Percentiles rank a stretch among this genome's conserved stretches.
Evolutionary conservation across 345 rosid species (phyloP).

Genomic region (Crucihimalaya himalaica): DNA sequence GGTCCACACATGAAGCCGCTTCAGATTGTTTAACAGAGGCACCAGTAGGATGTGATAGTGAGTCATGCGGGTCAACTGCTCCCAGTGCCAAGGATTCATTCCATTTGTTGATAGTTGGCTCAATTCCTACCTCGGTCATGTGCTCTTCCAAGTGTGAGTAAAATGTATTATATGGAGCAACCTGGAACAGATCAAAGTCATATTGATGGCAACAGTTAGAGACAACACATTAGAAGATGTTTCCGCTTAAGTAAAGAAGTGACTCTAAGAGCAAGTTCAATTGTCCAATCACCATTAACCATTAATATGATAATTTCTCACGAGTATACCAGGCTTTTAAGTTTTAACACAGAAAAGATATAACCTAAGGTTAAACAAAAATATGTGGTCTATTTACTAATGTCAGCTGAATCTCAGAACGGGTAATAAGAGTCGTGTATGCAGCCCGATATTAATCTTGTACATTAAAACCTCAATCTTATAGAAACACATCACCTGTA

Average conservation of each 20-base stretch:
- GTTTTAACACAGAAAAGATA: not conserved
- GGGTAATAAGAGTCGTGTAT: not conserved
- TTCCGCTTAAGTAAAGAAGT: not conserved
- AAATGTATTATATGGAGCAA: conserved; percentile 95
- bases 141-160: conserved; percentile 87
- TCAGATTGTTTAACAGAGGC: conserved; percentile 87
- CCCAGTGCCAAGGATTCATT: conserved; percentile 83
- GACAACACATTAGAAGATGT: conserved; percentile 11
- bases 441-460: conserved; percentile 1
- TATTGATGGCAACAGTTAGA: conserved; percentile 24
- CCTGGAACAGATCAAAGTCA: conserved; percentile 49
- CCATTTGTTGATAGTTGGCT: conserved; percentile 84
- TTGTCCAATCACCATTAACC: not conserved
- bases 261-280: not conserved
- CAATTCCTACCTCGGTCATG: conserved; percentile 79
- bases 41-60: conserved; percentile 90
- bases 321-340: not conserved
- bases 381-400: not conserved
- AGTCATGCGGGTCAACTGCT: conserved; percentile 85
- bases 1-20: conserved; percentile 69
- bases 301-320: conserved; percentile 1
- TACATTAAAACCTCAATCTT: not conserved
- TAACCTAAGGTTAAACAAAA: not conserved
- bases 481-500: conserved; percentile 62
- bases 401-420: conserved; percentile 2